Base-by-base conservation (phyloP, 2,329 filamentous ascomycete genomes). In the Neophaeococcomyces aloes region DNA sequence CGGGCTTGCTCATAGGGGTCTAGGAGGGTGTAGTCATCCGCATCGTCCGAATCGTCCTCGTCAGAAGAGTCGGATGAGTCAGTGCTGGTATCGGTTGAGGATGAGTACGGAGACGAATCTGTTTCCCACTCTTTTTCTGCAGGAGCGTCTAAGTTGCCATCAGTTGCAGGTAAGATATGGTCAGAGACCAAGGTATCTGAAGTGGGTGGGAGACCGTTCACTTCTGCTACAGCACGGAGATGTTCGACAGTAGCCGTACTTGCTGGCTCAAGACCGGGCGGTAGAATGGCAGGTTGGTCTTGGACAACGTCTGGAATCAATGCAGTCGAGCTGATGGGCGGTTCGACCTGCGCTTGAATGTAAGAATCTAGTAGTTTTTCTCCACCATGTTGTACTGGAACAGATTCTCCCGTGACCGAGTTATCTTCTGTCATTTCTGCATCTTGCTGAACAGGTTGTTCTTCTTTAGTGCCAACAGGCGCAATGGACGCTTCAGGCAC, bases 1-100 rank as follows among this genome's bases (percentile, higher is more conserved):
- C 81, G 80, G 1, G 85, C 86, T 45, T 85, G 82, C 59, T 94
- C 87, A 56, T 88, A 86, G 2, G 87, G 76, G 42, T 81, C 81
- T 1, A 95, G 69, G 32, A 88, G 71, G 42, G 83, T 76, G 55
- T 86, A 86, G 14, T 42, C 39, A 23, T 75, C 76, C 47, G 71
- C 71, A 29, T 71, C 70, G 23, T 65, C 67, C 13, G 56, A 53
- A 25, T 53, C 56, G 48, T 80, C 76, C 2, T 77, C 79, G n/a
- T 78, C 73, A 38, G 72, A 70, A 45, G 66, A 67, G 18, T 64
- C 66, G 10, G 67, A 84, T 4, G 81, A 84, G 56, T 80, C 77
- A 57, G 83, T 83, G 0, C 83, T 83, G 0, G 81, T 85, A 1
- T 83, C 87, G 19, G 64, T 65, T 7, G 68, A 84, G 4, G 81